Evolutionary conservation across 225 moss, liverwort and hornwort species (phyloP), one percentile per base, ranked within the genome.

Genomic region (Sphagnum contortum): DNA sequence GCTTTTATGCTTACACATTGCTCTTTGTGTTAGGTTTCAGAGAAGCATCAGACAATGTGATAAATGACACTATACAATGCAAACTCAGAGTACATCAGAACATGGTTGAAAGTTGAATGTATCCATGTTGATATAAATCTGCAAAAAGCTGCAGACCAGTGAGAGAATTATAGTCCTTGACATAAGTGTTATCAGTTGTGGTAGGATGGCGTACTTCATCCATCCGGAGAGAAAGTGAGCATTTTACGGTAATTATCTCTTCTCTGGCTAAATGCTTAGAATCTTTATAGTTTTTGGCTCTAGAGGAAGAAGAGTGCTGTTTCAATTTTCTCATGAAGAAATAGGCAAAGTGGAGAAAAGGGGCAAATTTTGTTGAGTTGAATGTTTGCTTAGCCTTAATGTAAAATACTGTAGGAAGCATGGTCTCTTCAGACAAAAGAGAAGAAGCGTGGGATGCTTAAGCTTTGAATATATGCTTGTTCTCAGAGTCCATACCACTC

Each of bases 151-250:
- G 29, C 0, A 29, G 29, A 29, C 29, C 29, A 29, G 29, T 29
- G 29, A 29, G 29, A 29, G 29, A 29, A 29, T 29, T 29, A 29
- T 29, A 29, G 29, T 3, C 48, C 71, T 71, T 79, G 68, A 79
- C 5, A 29, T 76, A 66, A 0, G 48, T 5, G 63, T 48, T 44
- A 47, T 13, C 47, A 91, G 94, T 91, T 70, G 83, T 94, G 86
- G 94, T 95, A 50, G 94, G 94, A 57, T 95, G 94, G 94, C 86
- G 89, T 10, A 95, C 91, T 3, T 75, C 94, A 11, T 95, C 94
- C 12, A 95, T 95, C 49, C 80, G 84, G 59, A 85, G 94, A 53
- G 91, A 86, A 66, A 70, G 4, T 6, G 86, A 91, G 72, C 89
- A 91, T 12, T 67, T 14, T 13, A 78, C 57, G 71, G 91, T 95